Base-by-base conservation (phyloP, 78 protist genomes). In the Polysphondylium violaceum region DNA sequence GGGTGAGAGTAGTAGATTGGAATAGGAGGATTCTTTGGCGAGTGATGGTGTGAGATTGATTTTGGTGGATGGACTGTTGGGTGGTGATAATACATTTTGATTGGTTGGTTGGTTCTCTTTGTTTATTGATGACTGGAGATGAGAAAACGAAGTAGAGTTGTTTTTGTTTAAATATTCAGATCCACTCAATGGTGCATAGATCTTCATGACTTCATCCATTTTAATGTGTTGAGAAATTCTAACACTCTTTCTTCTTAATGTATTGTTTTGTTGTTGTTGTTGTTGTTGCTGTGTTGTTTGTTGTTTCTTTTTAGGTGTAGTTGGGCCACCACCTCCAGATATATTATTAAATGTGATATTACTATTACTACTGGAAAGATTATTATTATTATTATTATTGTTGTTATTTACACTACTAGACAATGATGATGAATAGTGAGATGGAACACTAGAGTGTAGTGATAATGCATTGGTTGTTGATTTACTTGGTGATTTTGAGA, bases 381-480 rank as follows among this genome's bases (percentile, higher is more conserved):
- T 33, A 65, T 19, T 11, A 12, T 31, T 19, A 27, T 31, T 63
- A 55, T 55, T 53, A n/a, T n/a, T n/a, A n/a, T n/a, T n/a, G n/a
- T n/a, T n/a, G n/a, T n/a, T n/a, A n/a, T n/a, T n/a, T n/a, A n/a
- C n/a, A n/a, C n/a, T n/a, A n/a, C n/a, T n/a, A n/a, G n/a, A n/a
- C 31, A 63, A 31, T 50, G 81, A 50, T 23, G 67, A 74, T 47
- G 69, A 40, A 17, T 83, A 60, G 53, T 83, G 76, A 0, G 36
- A 21, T 40, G 91, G 77, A 7, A 83, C 72, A 6, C 44, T 36
- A 1, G 91, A 83, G 72, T 83, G 91, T n/a, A 83, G 55, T 40
- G 91, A 67, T 21, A 83, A 36, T 38, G 91, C 91, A 31, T 83
- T 83, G 17, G 91, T 23, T 3, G 91, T 83, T 25, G 91, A 83